Evolutionary conservation across 75 land plant species (phyloP), one percentile per base, ranked within the genome.

Genomic region (Sequoia sempervirens): DNA sequence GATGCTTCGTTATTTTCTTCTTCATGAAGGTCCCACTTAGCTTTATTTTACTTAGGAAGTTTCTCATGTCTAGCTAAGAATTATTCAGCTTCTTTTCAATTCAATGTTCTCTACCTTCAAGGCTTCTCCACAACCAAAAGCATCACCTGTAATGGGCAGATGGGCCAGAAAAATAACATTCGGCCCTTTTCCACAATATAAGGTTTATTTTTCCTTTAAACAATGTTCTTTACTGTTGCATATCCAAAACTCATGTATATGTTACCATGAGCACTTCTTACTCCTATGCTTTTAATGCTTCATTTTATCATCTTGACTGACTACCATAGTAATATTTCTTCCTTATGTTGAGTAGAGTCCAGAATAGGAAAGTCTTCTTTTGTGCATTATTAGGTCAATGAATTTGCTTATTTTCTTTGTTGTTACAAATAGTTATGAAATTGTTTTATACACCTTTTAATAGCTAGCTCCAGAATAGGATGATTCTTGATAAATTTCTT

Each of bases 381-480:
- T 45, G 26, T n/a, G 26, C 45, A 78, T 78, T 28, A 45, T 26
- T 78, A 78, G 80, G 80, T 76, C 80, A 76, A 3, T 78, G 13
- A 26, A 26, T n/a, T 40, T 45, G n/a, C n/a, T 78, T 41, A 45
- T 46, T 78, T 78, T 76, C 46, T 20, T 41, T 43, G n/a, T 43
- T 26, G 26, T 41, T 12, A 78, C 32, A 78, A 78, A 78, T 45
- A 45, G 12, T n/a, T 43, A 45, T 78, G 50, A 78, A 78, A 45
- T 41, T 20, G 45, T 75, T 23, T 41, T 38, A 18, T 20, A 40
- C n/a, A 7, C 38, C 43, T 75, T 75, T 23, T 40, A 38, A 17
- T 20, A 43, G 52, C 32, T 78, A 78, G 7, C 30, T 78, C 15
- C 2, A 41, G 28, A 45, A 41, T 10, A 43, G 46, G 1, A 43